Evolutionary conservation across 2,329 filamentous ascomycete genomes (phyloP).

Genomic region (Aspergillus hortae): DNA sequence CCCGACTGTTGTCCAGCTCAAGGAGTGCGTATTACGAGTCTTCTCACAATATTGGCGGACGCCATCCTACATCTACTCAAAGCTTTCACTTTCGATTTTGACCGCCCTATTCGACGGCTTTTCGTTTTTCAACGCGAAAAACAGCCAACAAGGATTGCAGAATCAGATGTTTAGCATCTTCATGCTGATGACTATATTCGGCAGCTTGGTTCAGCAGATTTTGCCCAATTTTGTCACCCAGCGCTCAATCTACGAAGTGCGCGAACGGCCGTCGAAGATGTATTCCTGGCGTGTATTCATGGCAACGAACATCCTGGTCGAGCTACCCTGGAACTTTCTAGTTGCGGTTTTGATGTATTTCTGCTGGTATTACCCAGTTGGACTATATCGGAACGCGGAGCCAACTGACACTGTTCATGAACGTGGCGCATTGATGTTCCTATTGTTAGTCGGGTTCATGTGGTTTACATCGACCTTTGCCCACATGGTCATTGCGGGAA

Average conservation of each 20-base stretch:
- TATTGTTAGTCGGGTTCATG: background rate
- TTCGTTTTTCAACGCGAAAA: slow-evolving; percentile 71
- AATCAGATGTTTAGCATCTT: slow-evolving; percentile 92
- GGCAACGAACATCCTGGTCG: slow-evolving; percentile 66
- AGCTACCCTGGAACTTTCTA: slow-evolving; percentile 64
- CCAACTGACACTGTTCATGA: slow-evolving; percentile 40
- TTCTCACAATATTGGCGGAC: slow-evolving; percentile 93
- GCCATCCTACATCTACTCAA: slow-evolving; percentile 84
- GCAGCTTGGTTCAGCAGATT: slow-evolving; percentile 52
- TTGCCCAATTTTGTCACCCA: slow-evolving; percentile 59
- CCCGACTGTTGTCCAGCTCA: slow-evolving; percentile 65
- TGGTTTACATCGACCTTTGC: slow-evolving; percentile 2
- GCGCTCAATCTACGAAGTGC: slow-evolving; percentile 57
- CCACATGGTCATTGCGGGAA: background rate
- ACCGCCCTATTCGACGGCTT: slow-evolving; percentile 77
- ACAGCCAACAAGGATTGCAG: slow-evolving; percentile 75
- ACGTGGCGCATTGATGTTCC: slow-evolving; percentile 35
- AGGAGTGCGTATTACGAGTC: slow-evolving; percentile 66
- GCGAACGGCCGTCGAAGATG: slow-evolving; percentile 62
- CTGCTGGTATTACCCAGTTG: slow-evolving; percentile 66
- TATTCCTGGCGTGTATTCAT: slow-evolving; percentile 75
- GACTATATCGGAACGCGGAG: slow-evolving; percentile 42
- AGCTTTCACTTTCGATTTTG: slow-evolving; percentile 63
- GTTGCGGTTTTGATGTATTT: slow-evolving; percentile 62
- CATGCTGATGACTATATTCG: slow-evolving; percentile 79